Conservation (phyloP, 2,329 filamentous ascomycete genomes). For the Phaeosphaeria sp. region DNA sequence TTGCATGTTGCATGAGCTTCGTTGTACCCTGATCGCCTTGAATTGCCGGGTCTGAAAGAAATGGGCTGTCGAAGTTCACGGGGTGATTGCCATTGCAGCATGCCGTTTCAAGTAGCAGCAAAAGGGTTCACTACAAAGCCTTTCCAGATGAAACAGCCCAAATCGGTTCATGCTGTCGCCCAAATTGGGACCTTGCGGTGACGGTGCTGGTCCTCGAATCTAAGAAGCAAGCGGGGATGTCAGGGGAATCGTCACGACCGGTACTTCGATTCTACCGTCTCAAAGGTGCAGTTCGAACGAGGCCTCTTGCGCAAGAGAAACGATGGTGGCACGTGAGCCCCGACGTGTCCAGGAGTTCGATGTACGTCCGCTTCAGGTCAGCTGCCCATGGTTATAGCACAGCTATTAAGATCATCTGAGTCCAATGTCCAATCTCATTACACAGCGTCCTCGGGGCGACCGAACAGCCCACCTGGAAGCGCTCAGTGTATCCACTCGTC, state of each 20-base stretch:
- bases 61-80: not conserved
- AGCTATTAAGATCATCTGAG: not conserved
- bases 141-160: not conserved
- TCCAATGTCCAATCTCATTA: conserved; percentile 1
- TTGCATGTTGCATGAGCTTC: not conserved
- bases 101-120: not conserved
- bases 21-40: not conserved
- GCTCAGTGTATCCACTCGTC: not conserved
- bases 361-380: not conserved
- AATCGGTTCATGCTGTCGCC: not conserved
- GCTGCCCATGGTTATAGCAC: not conserved
- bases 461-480: not conserved
- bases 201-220: not conserved
- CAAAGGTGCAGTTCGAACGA: not conserved
- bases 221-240: not conserved
- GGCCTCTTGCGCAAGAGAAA: not conserved
- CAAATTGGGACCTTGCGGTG: not conserved
- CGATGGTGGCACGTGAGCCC: not conserved
- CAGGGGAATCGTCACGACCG: not conserved
- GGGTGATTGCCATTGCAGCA: not conserved
- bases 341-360: not conserved
- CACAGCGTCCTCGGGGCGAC: not conserved
- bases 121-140: not conserved
- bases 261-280: not conserved
- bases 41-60: not conserved